Evolutionary conservation across 768 basidiomycete species (phyloP).

Genomic region (Podaxis rugospora): DNA sequence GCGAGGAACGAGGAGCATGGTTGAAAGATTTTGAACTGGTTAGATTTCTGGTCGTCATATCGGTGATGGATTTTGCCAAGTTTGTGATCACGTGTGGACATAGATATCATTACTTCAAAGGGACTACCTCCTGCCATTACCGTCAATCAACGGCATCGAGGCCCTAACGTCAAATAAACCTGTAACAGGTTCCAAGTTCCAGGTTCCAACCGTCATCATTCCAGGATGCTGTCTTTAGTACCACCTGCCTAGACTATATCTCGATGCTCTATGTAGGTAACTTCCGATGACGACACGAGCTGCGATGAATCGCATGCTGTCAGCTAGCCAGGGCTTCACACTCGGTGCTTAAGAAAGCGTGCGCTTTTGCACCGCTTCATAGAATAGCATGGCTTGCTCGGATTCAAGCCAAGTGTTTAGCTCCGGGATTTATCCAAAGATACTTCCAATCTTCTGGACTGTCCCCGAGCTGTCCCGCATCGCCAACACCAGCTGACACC

Average conservation of each 20-base stretch:
- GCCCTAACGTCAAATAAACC: not conserved
- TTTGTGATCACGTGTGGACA: not conserved
- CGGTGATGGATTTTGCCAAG: not conserved
- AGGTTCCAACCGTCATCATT: not conserved
- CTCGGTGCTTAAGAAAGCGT: too few relatives aligned
- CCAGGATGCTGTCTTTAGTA: too few relatives aligned
- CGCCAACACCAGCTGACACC: slow-evolving; percentile 2
- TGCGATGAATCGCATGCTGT: too few relatives aligned
- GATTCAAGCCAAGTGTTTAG: not conserved
- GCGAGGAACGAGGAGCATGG: not conserved
- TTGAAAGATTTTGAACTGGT: not conserved
- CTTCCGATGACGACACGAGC: too few relatives aligned
- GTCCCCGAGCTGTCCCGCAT: not conserved
- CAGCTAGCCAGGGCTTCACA: too few relatives aligned
- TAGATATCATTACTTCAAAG: not conserved
- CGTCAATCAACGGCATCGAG: not conserved
- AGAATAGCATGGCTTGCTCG: not conserved
- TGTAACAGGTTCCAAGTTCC: not conserved
- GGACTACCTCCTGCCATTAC: not conserved
- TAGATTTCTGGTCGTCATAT: not conserved
- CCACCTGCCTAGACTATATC: too few relatives aligned
- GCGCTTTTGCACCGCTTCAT: not conserved
- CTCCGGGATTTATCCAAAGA: slow-evolving; percentile 3
- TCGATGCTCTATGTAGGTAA: too few relatives aligned
- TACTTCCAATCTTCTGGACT: not conserved